A percentile compares a stretch with the other conserved stretches of the same genome.
phyloP scores from a whole-genome alignment of 2,329 filamentous ascomycete species.

The Clarireedia homoeocarpa region DNA sequence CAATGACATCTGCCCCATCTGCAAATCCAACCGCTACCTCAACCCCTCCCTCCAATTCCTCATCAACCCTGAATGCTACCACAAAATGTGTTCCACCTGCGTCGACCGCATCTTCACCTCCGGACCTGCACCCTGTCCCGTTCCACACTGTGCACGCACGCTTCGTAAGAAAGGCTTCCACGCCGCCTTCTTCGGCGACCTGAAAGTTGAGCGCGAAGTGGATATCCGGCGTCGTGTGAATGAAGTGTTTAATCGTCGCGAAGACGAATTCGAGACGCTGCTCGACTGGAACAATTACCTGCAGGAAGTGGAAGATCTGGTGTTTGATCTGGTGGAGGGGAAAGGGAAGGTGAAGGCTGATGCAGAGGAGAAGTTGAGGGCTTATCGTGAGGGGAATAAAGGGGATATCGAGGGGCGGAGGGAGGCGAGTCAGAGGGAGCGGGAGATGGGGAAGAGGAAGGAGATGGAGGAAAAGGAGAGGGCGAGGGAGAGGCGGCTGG shows the following conservation, averaged over 20 bases:
- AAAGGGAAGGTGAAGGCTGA: conserved; percentile 46
- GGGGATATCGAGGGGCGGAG: conserved; percentile 58
- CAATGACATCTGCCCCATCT: conserved; percentile 83
- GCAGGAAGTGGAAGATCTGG: conserved; percentile 82
- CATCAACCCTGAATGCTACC: conserved; percentile 97
- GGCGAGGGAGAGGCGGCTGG: conserved; percentile 52
- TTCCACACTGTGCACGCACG: conserved; percentile 80
- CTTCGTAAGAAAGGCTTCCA: conserved; percentile 80
- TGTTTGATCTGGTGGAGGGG: conserved; percentile 76
- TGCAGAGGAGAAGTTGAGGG: conserved; percentile 44
- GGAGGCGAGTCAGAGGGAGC: conserved; percentile 45
- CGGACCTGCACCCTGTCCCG: conserved; percentile 86
- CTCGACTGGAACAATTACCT: conserved; percentile 89
- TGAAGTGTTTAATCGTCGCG: conserved; percentile 73
- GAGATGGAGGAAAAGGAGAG: conserved; percentile 60
- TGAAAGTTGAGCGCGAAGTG: conserved; percentile 83
- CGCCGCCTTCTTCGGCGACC: conserved; percentile 81
- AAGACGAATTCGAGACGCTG: conserved; percentile 85
- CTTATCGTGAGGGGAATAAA: conserved; percentile 68
- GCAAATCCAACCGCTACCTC: conserved; percentile 93
- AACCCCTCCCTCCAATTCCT: conserved; percentile 91
- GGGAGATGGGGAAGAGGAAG: conserved; percentile 44
- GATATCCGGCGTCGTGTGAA: conserved; percentile 80
- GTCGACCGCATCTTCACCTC: conserved; percentile 90
- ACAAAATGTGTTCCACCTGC: conserved; percentile 96